Evolutionary conservation across 176 grass and related monocot species (phyloP).

Genomic region (Aegilops umbellulata): DNA sequence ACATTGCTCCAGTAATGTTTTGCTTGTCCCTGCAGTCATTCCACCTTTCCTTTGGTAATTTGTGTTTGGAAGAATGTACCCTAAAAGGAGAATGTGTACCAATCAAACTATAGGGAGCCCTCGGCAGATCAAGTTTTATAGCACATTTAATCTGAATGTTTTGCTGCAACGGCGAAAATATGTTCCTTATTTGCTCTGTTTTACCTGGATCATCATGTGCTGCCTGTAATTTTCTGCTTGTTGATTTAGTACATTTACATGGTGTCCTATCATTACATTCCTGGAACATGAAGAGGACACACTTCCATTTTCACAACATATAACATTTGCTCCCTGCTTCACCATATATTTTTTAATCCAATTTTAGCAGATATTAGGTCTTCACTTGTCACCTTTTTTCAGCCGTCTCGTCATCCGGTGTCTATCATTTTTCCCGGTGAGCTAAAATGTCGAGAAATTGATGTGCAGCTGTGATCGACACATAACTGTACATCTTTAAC

Average conservation of each 20-base stretch:
- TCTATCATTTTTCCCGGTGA: background rate
- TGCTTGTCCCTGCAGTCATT: background rate
- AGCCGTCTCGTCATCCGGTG: background rate
- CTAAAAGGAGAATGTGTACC: constrained; percentile 10
- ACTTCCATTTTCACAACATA: background rate
- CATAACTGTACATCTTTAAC: too few relatives aligned
- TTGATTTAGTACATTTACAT: background rate
- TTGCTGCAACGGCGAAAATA: background rate
- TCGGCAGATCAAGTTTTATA: background rate
- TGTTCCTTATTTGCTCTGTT: background rate
- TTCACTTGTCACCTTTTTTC: background rate
- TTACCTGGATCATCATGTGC: background rate
- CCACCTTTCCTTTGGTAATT: background rate
- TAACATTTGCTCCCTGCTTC: background rate
- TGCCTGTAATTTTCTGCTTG: background rate
- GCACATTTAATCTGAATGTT: background rate
- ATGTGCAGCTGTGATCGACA: background rate
- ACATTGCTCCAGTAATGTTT: background rate
- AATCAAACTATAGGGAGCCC: background rate
- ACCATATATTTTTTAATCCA: background rate
- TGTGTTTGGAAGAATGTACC: constrained; percentile 23
- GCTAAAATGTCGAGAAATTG: background rate
- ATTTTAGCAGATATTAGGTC: background rate
- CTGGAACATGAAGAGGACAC: background rate
- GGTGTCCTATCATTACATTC: background rate